Evolutionary conservation across 1,284 basidiomycete genomes (phyloP), one percentile per base, ranked within the genome.

Genomic region (Gymnopus androsaceus): DNA sequence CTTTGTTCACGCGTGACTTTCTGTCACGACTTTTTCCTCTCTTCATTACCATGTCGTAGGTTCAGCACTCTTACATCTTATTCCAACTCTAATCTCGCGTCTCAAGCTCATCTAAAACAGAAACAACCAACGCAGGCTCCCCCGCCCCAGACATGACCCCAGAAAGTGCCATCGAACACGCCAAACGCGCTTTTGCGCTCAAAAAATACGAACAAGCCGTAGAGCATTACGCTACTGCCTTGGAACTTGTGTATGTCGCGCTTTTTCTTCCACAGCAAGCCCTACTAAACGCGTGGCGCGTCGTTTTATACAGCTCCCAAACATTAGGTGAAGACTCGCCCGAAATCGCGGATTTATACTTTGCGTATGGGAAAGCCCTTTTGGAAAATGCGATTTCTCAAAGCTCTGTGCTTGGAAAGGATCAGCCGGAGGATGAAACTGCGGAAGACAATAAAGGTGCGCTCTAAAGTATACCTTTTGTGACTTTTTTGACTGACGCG

Each of bases 121-220:
- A 62, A 64, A 48, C 63, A 61, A 52, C 54, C 7, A 55, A 55
- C 41, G 31, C 14, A 21, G 48, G 33, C 19, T 45, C 54, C 25
- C 40, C 54, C 17, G 48, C 40, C 30, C 48, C 57, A 7, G 53
- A 55, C 27, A 51, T 65, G 56, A 72, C 82, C 45, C 69, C 87
- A 51, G 84, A 87, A 63, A 80, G 75, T 46, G 75, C 79, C 14
- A 73, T 92, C 55, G 89, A 90, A 66, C 84, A 84, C 60, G 90
- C 87, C 3, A 88, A 88, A 77, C 88, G 90, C 75, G 92, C 93
- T 2, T 91, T 92, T 71, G 92, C 92, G 30, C 82, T 95, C 63
- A 83, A 81, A 69, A 91, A 92, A 69, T 95, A 88, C 69, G 92
- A 95, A 66, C 85, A 92, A 65, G 89, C 92, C 1, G 87, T 93